Conservation (phyloP, 2,329 filamentous ascomycete species). For the Claviceps spartinae region DNA sequence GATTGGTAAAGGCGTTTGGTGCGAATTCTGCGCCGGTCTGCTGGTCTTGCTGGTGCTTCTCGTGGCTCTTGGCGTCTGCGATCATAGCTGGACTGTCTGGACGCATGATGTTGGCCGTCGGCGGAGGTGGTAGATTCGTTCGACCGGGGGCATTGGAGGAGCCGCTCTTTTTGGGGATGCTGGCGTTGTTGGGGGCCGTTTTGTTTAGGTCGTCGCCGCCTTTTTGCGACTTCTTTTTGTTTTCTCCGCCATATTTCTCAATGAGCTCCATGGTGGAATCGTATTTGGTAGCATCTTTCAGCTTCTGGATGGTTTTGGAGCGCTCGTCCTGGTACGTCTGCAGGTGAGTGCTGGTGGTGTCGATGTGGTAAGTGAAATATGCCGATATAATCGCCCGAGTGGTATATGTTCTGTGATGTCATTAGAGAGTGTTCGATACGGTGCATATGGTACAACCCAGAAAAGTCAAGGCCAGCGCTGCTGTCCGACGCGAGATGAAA, state of each 20-base stretch:
- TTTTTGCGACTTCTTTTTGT: constrained; percentile 17
- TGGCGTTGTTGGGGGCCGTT: not conserved
- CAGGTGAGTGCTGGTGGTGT: constrained; percentile 52
- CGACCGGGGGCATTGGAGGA: constrained; percentile 13
- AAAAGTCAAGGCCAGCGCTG: not conserved
- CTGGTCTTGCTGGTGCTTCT: not conserved
- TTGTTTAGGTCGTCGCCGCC: constrained; percentile 3
- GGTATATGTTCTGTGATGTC: constrained; percentile 56
- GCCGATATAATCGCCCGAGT: constrained; percentile 52
- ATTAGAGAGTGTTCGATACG: not conserved
- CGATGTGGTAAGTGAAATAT: constrained; percentile 73
- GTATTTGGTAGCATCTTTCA: constrained; percentile 92
- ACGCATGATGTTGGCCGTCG: constrained; percentile 49
- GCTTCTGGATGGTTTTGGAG: constrained; percentile 76
- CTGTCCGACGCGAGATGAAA: too few relatives aligned
- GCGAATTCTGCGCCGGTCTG: constrained; percentile 47
- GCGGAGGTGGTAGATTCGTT: constrained; percentile 41
- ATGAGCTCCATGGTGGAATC: constrained; percentile 86
- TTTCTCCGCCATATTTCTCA: constrained; percentile 78
- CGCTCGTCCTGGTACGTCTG: constrained; percentile 67
- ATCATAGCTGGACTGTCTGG: constrained; percentile 11
- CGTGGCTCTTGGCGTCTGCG: not conserved
- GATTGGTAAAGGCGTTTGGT: constrained; percentile 43
- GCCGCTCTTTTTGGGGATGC: constrained; percentile 7
- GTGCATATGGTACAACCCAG: not conserved